Evolutionary conservation across 306 rosid genomes (phyloP), one percentile per base, ranked within the genome.

Genomic region (Oxytropis ochrocephala): DNA sequence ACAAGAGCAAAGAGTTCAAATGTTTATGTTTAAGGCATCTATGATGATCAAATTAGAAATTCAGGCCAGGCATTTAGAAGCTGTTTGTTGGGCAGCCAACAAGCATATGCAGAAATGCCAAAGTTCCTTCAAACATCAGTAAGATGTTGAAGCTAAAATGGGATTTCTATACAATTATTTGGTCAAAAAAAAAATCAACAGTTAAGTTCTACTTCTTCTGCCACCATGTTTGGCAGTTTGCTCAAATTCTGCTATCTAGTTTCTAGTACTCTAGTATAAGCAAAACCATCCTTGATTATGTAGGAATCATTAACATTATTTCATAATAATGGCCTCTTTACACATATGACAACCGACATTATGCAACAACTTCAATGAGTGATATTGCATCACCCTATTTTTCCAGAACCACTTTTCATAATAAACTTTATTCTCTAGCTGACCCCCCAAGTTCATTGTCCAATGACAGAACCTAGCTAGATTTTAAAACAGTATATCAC

Each of bases 401-500:
- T 36, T 46, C 59, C n/a, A 30, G 14, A 43, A 2, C 16, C 14
- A 38, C 50, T 30, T 61, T 76, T 0, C 6, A 50, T 18, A 39
- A 56, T 13, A 8, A 61, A 70, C 35, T 54, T 53, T 9, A 27
- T 5, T 51, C 30, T 69, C 59, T 33, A 53, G 27, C 14, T 60
- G 38, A 61, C 17, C 27, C 56, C 47, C 47, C 19, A 33, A 30
- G 65, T 33, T 54, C 19, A 27, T 33, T 43, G 38, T 17, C 13
- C 51, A 38, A 5, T 36, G 67, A 36, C 55, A 18, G 19, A 29
- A 55, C 41, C 51, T 21, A 16, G 49, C 61, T 38, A 21, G 56
- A 50, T 56, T 60, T 18, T 32, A 67, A 48, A 53, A 67, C 46
- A 67, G 11, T 49, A 65, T n/a, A 13, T 58, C 74, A 66, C 46